Evolutionary conservation across 2,329 filamentous ascomycete genomes (phyloP), one percentile per base, ranked within the genome.

Genomic region (Verticillium tricorpus): DNA sequence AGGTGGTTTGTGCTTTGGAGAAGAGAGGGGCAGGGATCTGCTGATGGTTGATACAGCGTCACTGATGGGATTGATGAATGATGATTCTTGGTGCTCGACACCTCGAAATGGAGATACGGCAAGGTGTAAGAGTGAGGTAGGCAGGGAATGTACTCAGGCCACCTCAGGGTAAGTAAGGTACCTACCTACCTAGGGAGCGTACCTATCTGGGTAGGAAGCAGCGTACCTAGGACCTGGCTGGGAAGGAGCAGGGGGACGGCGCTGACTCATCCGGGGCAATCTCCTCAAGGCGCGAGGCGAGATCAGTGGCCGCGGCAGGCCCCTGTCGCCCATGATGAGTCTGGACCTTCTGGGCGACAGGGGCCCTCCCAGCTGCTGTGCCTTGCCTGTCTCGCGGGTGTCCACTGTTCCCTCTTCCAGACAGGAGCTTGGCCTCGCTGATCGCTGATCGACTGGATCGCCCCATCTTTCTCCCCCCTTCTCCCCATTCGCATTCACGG

Each of bases 321-420:
- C 28, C 28, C 45, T 50, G 45, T 50, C 45, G 45, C 45, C 19
- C 12, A 8, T 50, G 6, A 8, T 25, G 45, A 22, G 45, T 50
- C 45, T 58, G 35, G 37, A 58, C 25, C 57, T 4, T n/a, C 57
- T 58, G 57, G 57, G 57, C 57, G 37, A 58, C 55, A 34, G 34
- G 55, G 55, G 55, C 11, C n/a, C 45, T 50, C 45, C 45, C 45
- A 19, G 45, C 45, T 50, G 19, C 22, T n/a, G 8, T 50, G 45
- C 22, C n/a, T 50, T 9, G 45, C 45, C 45, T 50, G n/a, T 50
- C n/a, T 50, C 19, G 45, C 19, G n/a, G n/a, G 19, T 22, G 45
- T 12, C 45, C 45, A 25, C 45, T 50, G 45, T 50, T 50, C 19
- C 45, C 45, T 50, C 19, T 50, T 50, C 45, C 45, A 50, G 45